A percentile compares a stretch with the other conserved stretches of the same genome.
Conservation (phyloP, 371 early-diverging fungal genomes). For the Gilbertella persicaria region DNA sequence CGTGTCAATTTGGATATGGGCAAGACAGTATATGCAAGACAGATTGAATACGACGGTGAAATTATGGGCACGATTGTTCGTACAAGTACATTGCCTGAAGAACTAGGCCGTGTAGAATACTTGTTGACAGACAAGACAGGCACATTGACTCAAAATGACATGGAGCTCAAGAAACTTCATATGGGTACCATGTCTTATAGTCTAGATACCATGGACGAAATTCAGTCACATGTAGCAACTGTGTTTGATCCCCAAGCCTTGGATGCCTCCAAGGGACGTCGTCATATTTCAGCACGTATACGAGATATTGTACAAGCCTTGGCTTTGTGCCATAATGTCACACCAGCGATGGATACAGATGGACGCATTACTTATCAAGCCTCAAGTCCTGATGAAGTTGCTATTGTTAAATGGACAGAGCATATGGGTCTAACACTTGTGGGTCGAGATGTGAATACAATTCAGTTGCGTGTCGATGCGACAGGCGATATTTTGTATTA, state of each 20-base stretch:
- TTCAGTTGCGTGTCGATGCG: conserved; percentile 64
- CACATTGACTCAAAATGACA: conserved; percentile 99
- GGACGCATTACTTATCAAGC: conserved; percentile 87
- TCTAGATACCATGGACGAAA: conserved; percentile 88
- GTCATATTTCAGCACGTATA: conserved; percentile 78
- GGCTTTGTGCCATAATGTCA: conserved; percentile 93
- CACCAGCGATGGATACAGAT: conserved; percentile 59
- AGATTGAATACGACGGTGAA: conserved; percentile 80
- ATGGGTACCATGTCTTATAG: conserved; percentile 97
- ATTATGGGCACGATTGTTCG: conserved; percentile 93
- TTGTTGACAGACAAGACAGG: conserved; percentile 99
- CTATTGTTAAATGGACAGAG: conserved; percentile 97
- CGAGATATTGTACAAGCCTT: conserved; percentile 86
- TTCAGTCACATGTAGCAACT: conserved; percentile 63
- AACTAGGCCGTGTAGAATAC: conserved; percentile 97
- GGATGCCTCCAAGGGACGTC: conserved; percentile 32
- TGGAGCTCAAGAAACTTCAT: conserved; percentile 98
- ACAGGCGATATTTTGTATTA: conserved; percentile 58
- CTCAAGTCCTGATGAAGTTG: conserved; percentile 99
- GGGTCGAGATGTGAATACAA: conserved; percentile 71
- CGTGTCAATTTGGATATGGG: conserved; percentile 98
- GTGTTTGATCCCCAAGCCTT: conserved; percentile 51
- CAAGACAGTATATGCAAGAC: conserved; percentile 87
- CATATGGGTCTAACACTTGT: conserved; percentile 86
- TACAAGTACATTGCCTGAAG: conserved; percentile 98